Percentiles rank a stretch among this genome's conserved stretches.
These are phyloP conservation scores for Cryphonectria radicalis DNA, from an alignment of 2,329 filamentous ascomycete species.

Conservation along the genomic window DNA sequence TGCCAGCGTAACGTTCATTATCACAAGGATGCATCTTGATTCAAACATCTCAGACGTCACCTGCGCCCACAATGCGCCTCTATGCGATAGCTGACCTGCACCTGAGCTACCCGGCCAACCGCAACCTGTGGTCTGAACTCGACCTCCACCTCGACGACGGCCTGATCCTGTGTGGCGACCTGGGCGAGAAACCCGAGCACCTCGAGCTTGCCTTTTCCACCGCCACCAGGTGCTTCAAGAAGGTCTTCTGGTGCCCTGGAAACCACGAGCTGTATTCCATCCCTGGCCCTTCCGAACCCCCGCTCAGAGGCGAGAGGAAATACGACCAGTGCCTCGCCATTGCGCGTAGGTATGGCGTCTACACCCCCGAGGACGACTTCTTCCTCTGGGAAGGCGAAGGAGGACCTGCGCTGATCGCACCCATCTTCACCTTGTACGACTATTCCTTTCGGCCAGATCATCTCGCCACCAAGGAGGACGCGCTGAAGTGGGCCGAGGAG, in stretches of 20 bases:
- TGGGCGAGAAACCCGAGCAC: conserved; percentile 43
- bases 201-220: conserved; percentile 40
- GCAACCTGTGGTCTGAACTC: conserved; percentile 37
- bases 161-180: conserved; percentile 43
- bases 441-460: conserved; percentile 59
- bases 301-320: conserved; percentile 54
- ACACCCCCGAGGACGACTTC: conserved; percentile 61
- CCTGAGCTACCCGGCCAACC: conserved; percentile 41
- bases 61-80: conserved; percentile 33
- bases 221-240: conserved; percentile 38
- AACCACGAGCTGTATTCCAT: conserved; percentile 64
- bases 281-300: conserved; percentile 37
- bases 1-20: not conserved
- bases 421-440: conserved; percentile 64
- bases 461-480: conserved; percentile 49
- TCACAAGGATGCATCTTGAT: not conserved
- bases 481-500: conserved; percentile 45
- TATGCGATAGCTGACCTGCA: conserved; percentile 46
- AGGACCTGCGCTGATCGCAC: conserved; percentile 53
- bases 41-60: not conserved
- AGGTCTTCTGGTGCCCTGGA: conserved; percentile 60
- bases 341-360: conserved; percentile 55
- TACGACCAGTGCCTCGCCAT: conserved; percentile 59
- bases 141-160: conserved; percentile 41
- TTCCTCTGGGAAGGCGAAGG: conserved; percentile 57